Evolutionary conservation across 75 land plant species (phyloP).

Genomic region (Cryptomeria japonica): DNA sequence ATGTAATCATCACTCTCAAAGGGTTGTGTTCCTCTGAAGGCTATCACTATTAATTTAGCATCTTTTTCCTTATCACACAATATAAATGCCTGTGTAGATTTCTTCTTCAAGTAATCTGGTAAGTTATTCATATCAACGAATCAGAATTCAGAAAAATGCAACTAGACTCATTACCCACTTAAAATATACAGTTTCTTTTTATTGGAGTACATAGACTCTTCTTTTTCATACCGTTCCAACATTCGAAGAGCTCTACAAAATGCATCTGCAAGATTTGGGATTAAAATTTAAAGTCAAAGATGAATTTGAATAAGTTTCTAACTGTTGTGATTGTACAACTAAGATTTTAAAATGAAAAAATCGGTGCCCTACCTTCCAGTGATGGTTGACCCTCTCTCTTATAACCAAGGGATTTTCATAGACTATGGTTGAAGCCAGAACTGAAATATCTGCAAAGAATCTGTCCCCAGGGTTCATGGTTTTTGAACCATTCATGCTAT

Average conservation of each 20-base stretch:
- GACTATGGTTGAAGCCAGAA: neutral
- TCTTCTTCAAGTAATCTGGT: conserved; percentile 38
- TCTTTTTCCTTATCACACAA: conserved; percentile 42
- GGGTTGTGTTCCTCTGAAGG: conserved; percentile 77
- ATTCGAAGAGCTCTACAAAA: too few species aligned
- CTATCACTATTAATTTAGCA: conserved; percentile 49
- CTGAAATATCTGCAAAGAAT: conserved; percentile 50
- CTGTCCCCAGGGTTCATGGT: conserved; percentile 32
- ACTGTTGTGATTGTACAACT: too few species aligned
- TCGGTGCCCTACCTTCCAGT: conserved; percentile 13
- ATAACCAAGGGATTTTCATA: conserved; percentile 1
- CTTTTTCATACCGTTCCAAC: neutral
- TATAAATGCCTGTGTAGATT: conserved; percentile 62
- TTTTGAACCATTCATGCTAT: conserved; percentile 31
- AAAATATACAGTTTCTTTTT: too few species aligned
- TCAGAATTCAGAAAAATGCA: neutral
- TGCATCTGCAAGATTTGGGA: too few species aligned
- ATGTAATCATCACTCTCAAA: conserved; percentile 69
- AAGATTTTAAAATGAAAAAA: neutral
- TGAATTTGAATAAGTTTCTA: too few species aligned
- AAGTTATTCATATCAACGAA: neutral
- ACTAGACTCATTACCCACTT: neutral
- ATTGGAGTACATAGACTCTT: neutral
- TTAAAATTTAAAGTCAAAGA: too few species aligned
- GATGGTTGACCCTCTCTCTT: conserved; percentile 24